Base-by-base conservation (phyloP, 108 stramenopile species). In the Cyclotella atomus region DNA sequence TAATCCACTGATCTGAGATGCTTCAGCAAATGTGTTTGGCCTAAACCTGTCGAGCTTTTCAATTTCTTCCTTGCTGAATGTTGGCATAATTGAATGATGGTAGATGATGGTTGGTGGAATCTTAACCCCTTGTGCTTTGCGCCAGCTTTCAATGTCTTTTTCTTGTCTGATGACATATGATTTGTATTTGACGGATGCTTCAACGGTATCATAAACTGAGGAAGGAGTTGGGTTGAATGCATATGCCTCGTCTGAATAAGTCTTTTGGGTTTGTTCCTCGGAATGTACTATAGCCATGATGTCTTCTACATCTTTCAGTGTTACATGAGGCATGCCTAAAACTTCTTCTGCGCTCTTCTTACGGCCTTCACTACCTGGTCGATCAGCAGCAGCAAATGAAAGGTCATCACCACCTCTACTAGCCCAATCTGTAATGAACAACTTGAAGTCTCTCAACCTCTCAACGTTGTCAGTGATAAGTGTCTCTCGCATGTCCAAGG, bases 141-240 rank as follows among this genome's bases (percentile, higher is more conserved):
- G 71, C 96, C 95, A 98, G 59, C 88, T 89, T 59, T 96, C 97
- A 83, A 99, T 98, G 64, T 99, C 98, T 63, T 86, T 85, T 70
- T 95, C 84, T 75, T 98, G 97, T 34, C 97, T 69, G 7, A 78
- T 55, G 29, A 95, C 92, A 71, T 95, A 97, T 32, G 85, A 81
- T 53, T 83, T 76, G 72, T 98, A 98, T 83, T 98, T 98, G 72
- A 96, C 87, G 0, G 83, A 67, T 43, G 97, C 97, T 82, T 97
- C 97, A 0, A 98, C 97, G 9, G 97, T 94, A 75, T 98, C 96
- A 61, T 78, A 88, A 12, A 87, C 88, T 12, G 89, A 90, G n/a
- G 75, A 70, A 3, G 91, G 88, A 20, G 91, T 55, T 33, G 70
- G 61, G 83, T 70, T 56, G 47, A 75, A 28, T 41, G 64, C 55